These are phyloP conservation scores for Leavenworthia alabamica DNA, from an alignment of 345 rosid genomes.

Conservation along the genomic window DNA sequence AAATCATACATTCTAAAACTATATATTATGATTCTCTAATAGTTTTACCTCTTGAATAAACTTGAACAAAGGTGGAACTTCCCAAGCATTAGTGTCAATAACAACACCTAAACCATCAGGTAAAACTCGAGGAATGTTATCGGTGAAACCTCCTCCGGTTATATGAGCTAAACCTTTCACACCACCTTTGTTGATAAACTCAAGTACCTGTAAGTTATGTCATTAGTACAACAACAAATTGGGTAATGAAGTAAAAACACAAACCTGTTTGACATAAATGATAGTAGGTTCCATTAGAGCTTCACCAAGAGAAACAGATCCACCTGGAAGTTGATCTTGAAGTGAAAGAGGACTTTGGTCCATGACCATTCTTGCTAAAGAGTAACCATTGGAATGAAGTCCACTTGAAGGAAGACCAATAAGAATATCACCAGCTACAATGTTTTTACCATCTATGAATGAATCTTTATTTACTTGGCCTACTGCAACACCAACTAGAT, in stretches of 20 bases:
- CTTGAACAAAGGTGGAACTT: slow-evolving; percentile 60
- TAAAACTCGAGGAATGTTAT: slow-evolving; percentile 76
- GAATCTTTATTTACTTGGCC: slow-evolving; percentile 77
- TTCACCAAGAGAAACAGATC: slow-evolving; percentile 52
- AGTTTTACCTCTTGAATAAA: slow-evolving; percentile 78
- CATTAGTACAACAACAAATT: no score
- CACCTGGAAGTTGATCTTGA: slow-evolving; percentile 67
- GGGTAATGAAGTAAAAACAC: not conserved
- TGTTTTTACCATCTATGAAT: slow-evolving; percentile 73
- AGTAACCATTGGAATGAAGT: slow-evolving; percentile 92
- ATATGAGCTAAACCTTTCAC: slow-evolving; percentile 87
- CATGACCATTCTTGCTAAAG: slow-evolving; percentile 73
- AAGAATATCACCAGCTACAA: slow-evolving; percentile 64
- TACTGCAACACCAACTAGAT: slow-evolving; percentile 89
- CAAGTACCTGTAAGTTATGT: slow-evolving; percentile 53
- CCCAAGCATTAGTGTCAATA: slow-evolving; percentile 61
- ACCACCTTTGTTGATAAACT: slow-evolving; percentile 68
- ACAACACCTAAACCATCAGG: slow-evolving; percentile 76
- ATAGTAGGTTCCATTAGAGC: slow-evolving; percentile 93
- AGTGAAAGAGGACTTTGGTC: slow-evolving; percentile 62
- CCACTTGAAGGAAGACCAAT: slow-evolving; percentile 92
- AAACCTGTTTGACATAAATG: slow-evolving; percentile 85
- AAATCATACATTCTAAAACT: no score
- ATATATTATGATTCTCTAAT: no score
- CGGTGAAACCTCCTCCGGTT: slow-evolving; percentile 93